Percentiles rank a stretch among this genome's conserved stretches.
Evolutionary conservation across 208 protist genomes (phyloP).

Genomic region (Wallacemonas sp.): DNA sequence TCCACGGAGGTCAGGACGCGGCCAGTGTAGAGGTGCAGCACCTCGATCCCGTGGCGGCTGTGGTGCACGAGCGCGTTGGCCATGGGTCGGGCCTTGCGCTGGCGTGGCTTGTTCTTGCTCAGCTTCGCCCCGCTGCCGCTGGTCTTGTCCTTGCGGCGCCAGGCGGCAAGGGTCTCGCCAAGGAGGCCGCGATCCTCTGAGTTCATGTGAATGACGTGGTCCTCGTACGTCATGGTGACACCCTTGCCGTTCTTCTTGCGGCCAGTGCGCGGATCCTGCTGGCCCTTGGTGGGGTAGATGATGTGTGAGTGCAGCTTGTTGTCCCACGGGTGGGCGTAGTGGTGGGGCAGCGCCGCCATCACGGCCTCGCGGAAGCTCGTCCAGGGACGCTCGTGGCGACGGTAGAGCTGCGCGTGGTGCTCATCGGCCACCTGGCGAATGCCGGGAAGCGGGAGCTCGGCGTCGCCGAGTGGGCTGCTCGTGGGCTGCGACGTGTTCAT

Average conservation of each 20-base stretch:
- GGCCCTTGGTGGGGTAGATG: constrained; percentile 65
- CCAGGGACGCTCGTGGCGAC: constrained; percentile 70
- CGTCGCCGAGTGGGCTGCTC: constrained; percentile 4
- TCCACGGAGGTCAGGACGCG: constrained; percentile 60
- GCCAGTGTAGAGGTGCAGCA: constrained; percentile 90
- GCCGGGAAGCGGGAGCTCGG: background rate
- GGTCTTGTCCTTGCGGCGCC: constrained; percentile 12
- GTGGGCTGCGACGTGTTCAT: constrained; percentile 13
- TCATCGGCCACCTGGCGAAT: constrained; percentile 13
- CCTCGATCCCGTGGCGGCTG: constrained; percentile 70
- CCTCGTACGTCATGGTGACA: constrained; percentile 59
- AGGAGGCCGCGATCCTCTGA: constrained; percentile 75
- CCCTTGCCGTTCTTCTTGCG: constrained; percentile 10
- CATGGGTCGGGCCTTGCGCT: constrained; percentile 7
- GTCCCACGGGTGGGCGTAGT: constrained; percentile 86
- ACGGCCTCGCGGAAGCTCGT: constrained; percentile 75
- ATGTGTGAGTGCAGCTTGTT: constrained; percentile 62
- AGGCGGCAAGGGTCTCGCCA: constrained; percentile 47
- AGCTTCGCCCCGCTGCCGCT: constrained; percentile 12
- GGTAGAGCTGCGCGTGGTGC: constrained; percentile 22
- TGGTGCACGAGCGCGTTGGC: constrained; percentile 90
- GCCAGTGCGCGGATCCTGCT: constrained; percentile 18
- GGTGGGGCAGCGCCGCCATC: constrained; percentile 81
- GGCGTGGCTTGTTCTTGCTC: constrained; percentile 12
- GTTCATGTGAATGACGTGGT: constrained; percentile 66